These are phyloP conservation scores for Diutina scorzettiae DNA, from an alignment of 1,139 yeast species.

Conservation along the genomic window DNA sequence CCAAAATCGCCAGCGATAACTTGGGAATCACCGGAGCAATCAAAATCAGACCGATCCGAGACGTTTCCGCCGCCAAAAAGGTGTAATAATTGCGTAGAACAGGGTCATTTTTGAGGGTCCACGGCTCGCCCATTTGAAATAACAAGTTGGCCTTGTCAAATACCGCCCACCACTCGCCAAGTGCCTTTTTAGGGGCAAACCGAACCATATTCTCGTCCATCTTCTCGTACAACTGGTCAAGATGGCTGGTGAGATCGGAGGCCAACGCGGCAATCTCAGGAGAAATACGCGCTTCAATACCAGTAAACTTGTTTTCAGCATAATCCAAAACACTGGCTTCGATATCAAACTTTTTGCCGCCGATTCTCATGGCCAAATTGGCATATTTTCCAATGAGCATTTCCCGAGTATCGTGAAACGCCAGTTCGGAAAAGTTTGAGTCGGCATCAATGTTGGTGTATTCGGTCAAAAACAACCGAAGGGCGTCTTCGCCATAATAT, in stretches of 20 bases:
- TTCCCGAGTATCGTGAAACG: constrained; percentile 46
- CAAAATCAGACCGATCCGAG: constrained; percentile 55
- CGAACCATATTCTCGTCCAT: constrained; percentile 32
- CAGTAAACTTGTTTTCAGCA: constrained; percentile 14
- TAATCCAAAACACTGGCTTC: constrained; percentile 25
- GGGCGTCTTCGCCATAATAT: constrained; percentile 58
- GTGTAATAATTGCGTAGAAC: constrained; percentile 41
- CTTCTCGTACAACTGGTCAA: constrained; percentile 16
- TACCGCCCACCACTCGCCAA: constrained; percentile 49
- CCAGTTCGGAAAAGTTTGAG: constrained; percentile 60
- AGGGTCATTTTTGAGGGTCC: constrained; percentile 27
- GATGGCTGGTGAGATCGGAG: constrained; percentile 12
- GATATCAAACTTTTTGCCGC: constrained; percentile 59
- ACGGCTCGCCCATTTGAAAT: constrained; percentile 50
- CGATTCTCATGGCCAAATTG: constrained; percentile 61
- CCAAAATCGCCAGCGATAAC: constrained; percentile 45
- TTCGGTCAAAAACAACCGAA: constrained; percentile 67
- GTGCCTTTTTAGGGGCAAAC: constrained; percentile 49
- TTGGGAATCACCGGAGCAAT: constrained; percentile 65
- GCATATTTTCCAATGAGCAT: constrained; percentile 74
- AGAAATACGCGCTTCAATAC: constrained; percentile 16
- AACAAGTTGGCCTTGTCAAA: constrained; percentile 53
- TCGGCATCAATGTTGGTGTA: constrained; percentile 68
- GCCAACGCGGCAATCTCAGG: constrained; percentile 12
- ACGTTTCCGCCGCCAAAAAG: constrained; percentile 55